These are phyloP conservation scores for Komagataella pastoris DNA, from an alignment of 805 yeast species.

Conservation along the genomic window DNA sequence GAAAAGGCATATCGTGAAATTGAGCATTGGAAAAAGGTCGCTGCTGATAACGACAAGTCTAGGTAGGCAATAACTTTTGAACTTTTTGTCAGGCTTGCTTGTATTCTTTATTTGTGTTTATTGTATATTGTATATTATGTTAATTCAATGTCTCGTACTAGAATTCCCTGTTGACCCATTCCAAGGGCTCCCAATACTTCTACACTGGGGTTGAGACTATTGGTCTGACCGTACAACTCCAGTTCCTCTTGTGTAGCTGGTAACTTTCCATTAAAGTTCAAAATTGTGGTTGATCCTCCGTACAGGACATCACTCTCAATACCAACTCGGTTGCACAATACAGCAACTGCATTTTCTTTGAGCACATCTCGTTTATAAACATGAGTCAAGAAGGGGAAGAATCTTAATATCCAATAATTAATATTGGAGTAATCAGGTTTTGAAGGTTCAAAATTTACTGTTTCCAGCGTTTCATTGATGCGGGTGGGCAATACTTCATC, in stretches of 20 bases:
- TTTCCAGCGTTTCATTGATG: not conserved
- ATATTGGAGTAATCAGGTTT: conserved; percentile 35
- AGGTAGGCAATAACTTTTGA: not conserved
- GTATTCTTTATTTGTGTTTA: not conserved
- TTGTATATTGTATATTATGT: not conserved
- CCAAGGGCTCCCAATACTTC: conserved; percentile 42
- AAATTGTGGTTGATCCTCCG: conserved; percentile 52
- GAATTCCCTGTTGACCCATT: conserved; percentile 51
- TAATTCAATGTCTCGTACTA: conserved; percentile 44
- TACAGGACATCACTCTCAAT: conserved; percentile 57
- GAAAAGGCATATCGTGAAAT: conserved; percentile 88
- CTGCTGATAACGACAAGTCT: conserved; percentile 10
- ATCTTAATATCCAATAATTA: conserved; percentile 64
- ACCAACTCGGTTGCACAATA: conserved; percentile 65
- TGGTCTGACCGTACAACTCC: conserved; percentile 12
- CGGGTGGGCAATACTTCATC: not conserved
- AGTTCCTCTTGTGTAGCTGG: conserved; percentile 12
- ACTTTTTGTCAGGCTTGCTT: not conserved
- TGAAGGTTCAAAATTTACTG: not conserved
- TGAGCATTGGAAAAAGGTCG: conserved; percentile 60
- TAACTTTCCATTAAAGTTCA: conserved; percentile 33
- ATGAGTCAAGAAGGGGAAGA: conserved; percentile 45
- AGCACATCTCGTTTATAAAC: conserved; percentile 11
- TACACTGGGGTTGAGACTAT: conserved; percentile 35
- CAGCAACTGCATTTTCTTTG: conserved; percentile 19